A percentile compares a stretch with the other conserved stretches of the same genome.
Conservation (phyloP, 768 basidiomycete species). For the Tylopilus sp. region DNA sequence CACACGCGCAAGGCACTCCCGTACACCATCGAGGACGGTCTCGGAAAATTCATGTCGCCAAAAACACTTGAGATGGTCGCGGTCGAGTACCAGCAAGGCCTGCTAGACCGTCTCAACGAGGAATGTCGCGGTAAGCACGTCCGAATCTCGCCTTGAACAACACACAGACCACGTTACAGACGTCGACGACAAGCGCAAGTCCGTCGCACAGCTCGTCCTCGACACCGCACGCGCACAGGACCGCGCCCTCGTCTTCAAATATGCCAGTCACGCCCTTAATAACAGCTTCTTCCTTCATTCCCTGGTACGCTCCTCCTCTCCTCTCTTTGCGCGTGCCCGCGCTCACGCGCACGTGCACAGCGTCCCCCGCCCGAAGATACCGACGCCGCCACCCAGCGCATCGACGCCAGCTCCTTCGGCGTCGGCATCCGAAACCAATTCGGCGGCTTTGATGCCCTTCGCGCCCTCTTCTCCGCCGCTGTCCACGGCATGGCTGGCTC, state of each 20-base stretch:
- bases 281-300: slow-evolving; percentile 91
- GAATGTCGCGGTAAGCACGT: slow-evolving; percentile 60
- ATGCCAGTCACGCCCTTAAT: slow-evolving; percentile 89
- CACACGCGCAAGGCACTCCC: slow-evolving; percentile 56
- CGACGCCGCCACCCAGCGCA: slow-evolving; percentile 17
- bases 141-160: not conserved
- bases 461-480: slow-evolving; percentile 73
- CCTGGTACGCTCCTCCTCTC: slow-evolving; percentile 54
- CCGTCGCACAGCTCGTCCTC: slow-evolving; percentile 70
- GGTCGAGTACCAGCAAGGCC: slow-evolving; percentile 82
- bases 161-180: slow-evolving; percentile 36
- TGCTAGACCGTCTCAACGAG: slow-evolving; percentile 73
- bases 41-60: slow-evolving; percentile 77
- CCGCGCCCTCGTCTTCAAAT: slow-evolving; percentile 76
- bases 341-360: slow-evolving; percentile 15
- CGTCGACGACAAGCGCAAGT: slow-evolving; percentile 51
- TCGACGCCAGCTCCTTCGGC: slow-evolving; percentile 17
- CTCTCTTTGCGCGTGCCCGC: no score
- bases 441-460: slow-evolving; percentile 63
- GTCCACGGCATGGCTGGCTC: slow-evolving; percentile 74
- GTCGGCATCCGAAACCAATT: slow-evolving; percentile 40
- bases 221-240: slow-evolving; percentile 56
- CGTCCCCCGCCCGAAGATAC: slow-evolving; percentile 30
- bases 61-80: slow-evolving; percentile 67
- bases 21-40: slow-evolving; percentile 66